Percentiles rank a stretch among this genome's conserved stretches.
phyloP scores from a whole-genome alignment of 176 grass and related monocot genomes.

The Cocos nucifera region DNA sequence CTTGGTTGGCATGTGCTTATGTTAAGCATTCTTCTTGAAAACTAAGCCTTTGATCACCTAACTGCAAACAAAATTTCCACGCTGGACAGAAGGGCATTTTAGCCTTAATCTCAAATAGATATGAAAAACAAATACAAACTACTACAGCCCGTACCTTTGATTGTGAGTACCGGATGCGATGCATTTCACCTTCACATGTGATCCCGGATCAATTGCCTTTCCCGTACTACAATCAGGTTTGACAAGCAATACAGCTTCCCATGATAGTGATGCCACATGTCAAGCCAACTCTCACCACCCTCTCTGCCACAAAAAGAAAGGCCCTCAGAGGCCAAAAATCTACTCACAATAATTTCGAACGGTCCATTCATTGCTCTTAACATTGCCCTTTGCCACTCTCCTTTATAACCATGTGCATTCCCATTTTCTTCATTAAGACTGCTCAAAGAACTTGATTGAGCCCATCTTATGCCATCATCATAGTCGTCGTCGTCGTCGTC shows the following conservation, averaged over 20 bases:
- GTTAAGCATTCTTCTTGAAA: slow-evolving; percentile 89
- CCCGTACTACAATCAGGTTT: slow-evolving; percentile 76
- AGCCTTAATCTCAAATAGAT: not conserved
- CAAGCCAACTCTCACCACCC: slow-evolving; percentile 55
- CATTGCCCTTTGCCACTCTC: slow-evolving; percentile 73
- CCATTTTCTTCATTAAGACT: slow-evolving; percentile 29
- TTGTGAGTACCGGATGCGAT: slow-evolving; percentile 55
- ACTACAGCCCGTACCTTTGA: slow-evolving; percentile 45
- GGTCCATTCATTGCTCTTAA: slow-evolving; percentile 88
- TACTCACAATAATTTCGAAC: slow-evolving; percentile 75
- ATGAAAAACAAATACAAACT: not conserved
- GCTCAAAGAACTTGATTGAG: slow-evolving; percentile 45
- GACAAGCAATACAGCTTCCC: slow-evolving; percentile 81
- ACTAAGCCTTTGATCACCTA: slow-evolving; percentile 86
- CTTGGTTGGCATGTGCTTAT: slow-evolving; percentile 86
- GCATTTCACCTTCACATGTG: slow-evolving; percentile 95
- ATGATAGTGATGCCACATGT: slow-evolving; percentile 65
- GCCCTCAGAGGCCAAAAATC: slow-evolving; percentile 68
- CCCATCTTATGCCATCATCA: slow-evolving; percentile 51
- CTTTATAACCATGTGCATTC: slow-evolving; percentile 11
- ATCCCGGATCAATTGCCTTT: slow-evolving; percentile 92
- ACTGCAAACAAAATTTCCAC: slow-evolving; percentile 40
- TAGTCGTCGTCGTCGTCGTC: slow-evolving; percentile 33
- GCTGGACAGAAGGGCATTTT: not conserved
- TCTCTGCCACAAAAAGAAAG: slow-evolving; percentile 36